Percentiles rank a stretch among this genome's conserved stretches.
Evolutionary conservation across 495 filamentous ascomycete species (phyloP).

Genomic region (Trichoderma parareesei): DNA sequence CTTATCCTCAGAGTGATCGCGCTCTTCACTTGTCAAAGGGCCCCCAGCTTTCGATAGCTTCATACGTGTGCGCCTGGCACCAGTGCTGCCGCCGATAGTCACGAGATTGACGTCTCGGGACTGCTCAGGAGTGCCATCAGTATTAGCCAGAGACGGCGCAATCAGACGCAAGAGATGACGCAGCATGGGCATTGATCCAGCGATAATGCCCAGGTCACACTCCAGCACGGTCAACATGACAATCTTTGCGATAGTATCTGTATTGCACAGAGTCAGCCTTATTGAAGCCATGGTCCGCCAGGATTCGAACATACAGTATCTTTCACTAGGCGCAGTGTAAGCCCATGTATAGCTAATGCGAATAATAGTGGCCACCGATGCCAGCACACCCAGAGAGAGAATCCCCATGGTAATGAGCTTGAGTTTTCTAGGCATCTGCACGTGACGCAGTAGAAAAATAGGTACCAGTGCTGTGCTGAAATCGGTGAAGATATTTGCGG

Average conservation of each 20-base stretch:
- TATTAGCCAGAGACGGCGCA: not conserved
- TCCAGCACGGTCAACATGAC: slow-evolving; percentile 20
- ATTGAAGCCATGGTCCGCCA: not conserved
- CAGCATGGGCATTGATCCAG: slow-evolving; percentile 17
- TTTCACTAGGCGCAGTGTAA: not conserved
- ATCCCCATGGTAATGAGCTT: not conserved
- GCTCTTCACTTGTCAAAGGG: not conserved
- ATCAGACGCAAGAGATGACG: slow-evolving; percentile 14
- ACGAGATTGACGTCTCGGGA: not conserved
- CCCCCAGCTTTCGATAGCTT: not conserved
- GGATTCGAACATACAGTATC: not conserved
- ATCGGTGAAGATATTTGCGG: slow-evolving; percentile 6
- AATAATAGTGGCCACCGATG: not conserved
- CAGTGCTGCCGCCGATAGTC: not conserved
- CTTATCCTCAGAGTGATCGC: not conserved
- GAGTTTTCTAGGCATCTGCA: not conserved
- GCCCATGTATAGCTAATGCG: slow-evolving; percentile 1
- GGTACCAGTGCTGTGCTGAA: not conserved
- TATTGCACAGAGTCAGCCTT: not conserved
- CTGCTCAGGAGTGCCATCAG: not conserved
- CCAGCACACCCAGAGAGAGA: slow-evolving; percentile 1
- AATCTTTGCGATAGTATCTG: slow-evolving; percentile 13
- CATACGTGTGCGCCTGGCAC: not conserved
- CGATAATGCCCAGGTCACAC: slow-evolving; percentile 19
- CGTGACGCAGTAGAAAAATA: not conserved